Percentiles rank a stretch among this genome's conserved stretches.
Conservation (phyloP, 2,329 filamentous ascomycete genomes). For the Talaromyces sp. region DNA sequence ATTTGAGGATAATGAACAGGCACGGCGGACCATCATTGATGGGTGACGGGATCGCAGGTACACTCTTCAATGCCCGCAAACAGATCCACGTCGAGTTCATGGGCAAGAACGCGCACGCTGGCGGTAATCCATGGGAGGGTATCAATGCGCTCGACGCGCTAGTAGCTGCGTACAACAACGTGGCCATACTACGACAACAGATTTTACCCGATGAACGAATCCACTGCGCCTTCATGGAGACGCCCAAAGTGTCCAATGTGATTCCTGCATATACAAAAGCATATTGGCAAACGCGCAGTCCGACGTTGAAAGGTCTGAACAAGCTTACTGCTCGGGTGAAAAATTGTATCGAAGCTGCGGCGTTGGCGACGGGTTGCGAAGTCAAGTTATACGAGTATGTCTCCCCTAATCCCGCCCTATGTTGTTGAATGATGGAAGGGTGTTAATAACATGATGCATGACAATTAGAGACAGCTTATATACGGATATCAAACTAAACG, state of each 20-base stretch:
- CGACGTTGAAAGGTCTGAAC: conserved; percentile 39
- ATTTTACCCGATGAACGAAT: conserved; percentile 49
- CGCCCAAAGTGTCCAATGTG: conserved; percentile 52
- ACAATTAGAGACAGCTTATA: conserved; percentile 28
- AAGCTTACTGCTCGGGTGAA: conserved; percentile 25
- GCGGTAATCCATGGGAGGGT: conserved; percentile 54
- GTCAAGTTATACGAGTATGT: conserved; percentile 27
- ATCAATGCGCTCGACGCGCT: conserved; percentile 57
- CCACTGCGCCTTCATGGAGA: conserved; percentile 52
- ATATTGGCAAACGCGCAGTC: conserved; percentile 44
- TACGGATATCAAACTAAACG: conserved; percentile 44
- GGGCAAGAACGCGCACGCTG: conserved; percentile 54
- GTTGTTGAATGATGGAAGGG: conserved; percentile 12
- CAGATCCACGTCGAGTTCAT: conserved; percentile 34
- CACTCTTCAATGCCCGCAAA: conserved; percentile 31
- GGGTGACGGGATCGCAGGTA: conserved; percentile 24
- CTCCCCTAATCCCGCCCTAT: background rate
- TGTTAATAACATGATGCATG: background rate
- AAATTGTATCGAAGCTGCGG: conserved; percentile 34
- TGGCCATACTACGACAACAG: conserved; percentile 54
- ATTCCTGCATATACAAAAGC: conserved; percentile 50
- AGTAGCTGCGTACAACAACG: conserved; percentile 41
- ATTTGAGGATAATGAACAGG: background rate
- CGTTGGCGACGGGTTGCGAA: conserved; percentile 32
- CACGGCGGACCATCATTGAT: conserved; percentile 7